A percentile compares a stretch with the other conserved stretches of the same genome.
phyloP scores from a whole-genome alignment of 768 basidiomycete genomes.

The Pulveroboletus ravenelii region DNA sequence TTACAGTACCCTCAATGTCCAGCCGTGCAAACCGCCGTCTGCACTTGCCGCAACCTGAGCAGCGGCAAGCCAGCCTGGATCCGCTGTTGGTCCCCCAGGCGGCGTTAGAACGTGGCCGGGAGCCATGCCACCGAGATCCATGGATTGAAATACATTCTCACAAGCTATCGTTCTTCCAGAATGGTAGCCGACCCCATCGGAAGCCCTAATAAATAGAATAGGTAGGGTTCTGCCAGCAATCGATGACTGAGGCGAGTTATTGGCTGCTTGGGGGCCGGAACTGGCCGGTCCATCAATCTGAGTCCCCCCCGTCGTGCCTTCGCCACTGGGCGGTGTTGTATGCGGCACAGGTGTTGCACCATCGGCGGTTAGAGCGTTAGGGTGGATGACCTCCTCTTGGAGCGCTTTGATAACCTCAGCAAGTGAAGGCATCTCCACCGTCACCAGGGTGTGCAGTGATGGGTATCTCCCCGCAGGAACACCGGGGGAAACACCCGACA shows the following conservation, averaged over 20 bases:
- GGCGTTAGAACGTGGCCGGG: constrained; percentile 43
- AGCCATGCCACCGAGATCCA: constrained; percentile 54
- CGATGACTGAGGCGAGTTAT: constrained; percentile 38
- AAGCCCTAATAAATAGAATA: constrained; percentile 73
- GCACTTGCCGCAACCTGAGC: constrained; percentile 64
- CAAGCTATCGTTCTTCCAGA: constrained; percentile 81
- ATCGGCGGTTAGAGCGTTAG: constrained; percentile 33
- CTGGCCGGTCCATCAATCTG: constrained; percentile 25
- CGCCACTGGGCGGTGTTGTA: constrained; percentile 26
- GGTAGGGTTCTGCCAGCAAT: constrained; percentile 70
- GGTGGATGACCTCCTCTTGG: constrained; percentile 60
- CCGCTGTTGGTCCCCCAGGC: constrained; percentile 42
- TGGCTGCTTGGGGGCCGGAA: constrained; percentile 19
- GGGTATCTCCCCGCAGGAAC: constrained; percentile 45
- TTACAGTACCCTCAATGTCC: constrained; percentile 79
- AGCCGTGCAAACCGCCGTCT: constrained; percentile 66
- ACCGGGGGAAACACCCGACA: constrained; percentile 14
- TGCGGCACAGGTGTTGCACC: constrained; percentile 36
- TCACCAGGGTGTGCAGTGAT: constrained; percentile 72
- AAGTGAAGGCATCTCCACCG: constrained; percentile 80
- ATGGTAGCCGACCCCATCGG: constrained; percentile 85
- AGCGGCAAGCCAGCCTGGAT: constrained; percentile 69
- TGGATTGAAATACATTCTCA: constrained; percentile 70
- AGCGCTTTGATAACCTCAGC: constrained; percentile 73
- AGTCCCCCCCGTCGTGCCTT: constrained; percentile 21